A percentile compares a stretch with the other conserved stretches of the same genome.
phyloP scores from a whole-genome alignment of 2,329 filamentous ascomycete genomes.

The Chlorencoelia australis region DNA sequence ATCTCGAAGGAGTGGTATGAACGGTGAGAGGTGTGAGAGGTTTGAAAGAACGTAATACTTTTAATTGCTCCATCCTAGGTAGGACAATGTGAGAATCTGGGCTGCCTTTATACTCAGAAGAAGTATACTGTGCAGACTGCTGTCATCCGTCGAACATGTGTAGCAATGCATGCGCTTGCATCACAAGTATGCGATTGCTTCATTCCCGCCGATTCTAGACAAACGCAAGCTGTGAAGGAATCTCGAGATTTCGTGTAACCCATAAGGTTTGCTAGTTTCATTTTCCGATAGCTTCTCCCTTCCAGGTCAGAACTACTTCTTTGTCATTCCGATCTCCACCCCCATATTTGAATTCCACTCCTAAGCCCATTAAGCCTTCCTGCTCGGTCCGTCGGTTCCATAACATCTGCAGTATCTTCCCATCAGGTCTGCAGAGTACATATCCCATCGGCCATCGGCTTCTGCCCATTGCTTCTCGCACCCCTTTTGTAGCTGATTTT shows the following conservation, averaged over 20 bases:
- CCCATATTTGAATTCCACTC: slow-evolving; percentile 38
- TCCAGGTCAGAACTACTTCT: slow-evolving; percentile 41
- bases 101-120: too few relatives aligned
- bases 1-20: background rate
- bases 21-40: too few relatives aligned
- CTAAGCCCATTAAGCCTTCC: slow-evolving; percentile 50
- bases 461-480: slow-evolving; percentile 59
- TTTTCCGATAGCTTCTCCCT: slow-evolving; percentile 31
- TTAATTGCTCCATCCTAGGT: too few relatives aligned
- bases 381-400: slow-evolving; percentile 60
- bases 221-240: background rate
- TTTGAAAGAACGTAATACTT: too few relatives aligned
- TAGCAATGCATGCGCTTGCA: slow-evolving; percentile 2
- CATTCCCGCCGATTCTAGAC: background rate
- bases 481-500: slow-evolving; percentile 64
- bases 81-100: too few relatives aligned
- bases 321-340: slow-evolving; percentile 24
- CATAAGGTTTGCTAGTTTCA: slow-evolving; percentile 3
- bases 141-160: background rate
- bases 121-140: too few relatives aligned
- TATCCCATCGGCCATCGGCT: slow-evolving; percentile 65
- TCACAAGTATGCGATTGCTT: slow-evolving; percentile 2
- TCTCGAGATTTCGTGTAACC: background rate
- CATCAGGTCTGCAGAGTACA: slow-evolving; percentile 48
- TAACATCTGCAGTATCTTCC: slow-evolving; percentile 54